Evolutionary conservation across 768 basidiomycete genomes (phyloP), one percentile per base, ranked within the genome.

Genomic region (Naematelia encephala): DNA sequence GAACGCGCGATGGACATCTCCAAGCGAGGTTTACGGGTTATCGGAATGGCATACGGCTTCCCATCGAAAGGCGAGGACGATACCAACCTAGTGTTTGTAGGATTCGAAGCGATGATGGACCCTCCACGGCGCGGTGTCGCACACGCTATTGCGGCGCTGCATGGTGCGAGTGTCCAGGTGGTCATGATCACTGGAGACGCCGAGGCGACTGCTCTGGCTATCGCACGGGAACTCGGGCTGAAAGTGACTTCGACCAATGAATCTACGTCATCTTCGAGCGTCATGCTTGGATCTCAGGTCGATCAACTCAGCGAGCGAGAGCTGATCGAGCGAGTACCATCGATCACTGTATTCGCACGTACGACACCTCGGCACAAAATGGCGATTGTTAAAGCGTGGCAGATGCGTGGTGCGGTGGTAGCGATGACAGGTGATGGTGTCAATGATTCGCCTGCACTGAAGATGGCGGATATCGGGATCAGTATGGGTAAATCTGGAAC

Each of bases 381-480:
- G 91, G 86, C 88, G 54, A 97, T 98, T 68, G 86, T 98, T 27
- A 87, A 90, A 75, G 93, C 93, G 29, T 92, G 90, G 78, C 93
- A 96, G 80, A 78, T 86, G 59, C 81, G 90, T 48, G 93, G 94
- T 0, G 86, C 84, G 10, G 86, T 97, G 3, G 92, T 97, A 1
- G 93, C 91, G 1, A 97, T 98, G 94, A 96, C 94, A 1, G 93
- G 93, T 25, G 93, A 97, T 75, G 93, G 93, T 74, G 93, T 97
- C 14, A 98, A 98, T 75, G 94, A 98, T 67, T 92, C 94, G 0
- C 94, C 93, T 2, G 93, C 94, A 42, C 80, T 97, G 61, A 96
- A 93, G 79, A 91, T 91, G 90, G 93, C 94, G 2, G 93, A 97
- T 74, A 96, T 98, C 68, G 94, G 94, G 12, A 85, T 98, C 54